Conservation (phyloP, 495 filamentous ascomycete species). For the Penicillium cinerascens region DNA sequence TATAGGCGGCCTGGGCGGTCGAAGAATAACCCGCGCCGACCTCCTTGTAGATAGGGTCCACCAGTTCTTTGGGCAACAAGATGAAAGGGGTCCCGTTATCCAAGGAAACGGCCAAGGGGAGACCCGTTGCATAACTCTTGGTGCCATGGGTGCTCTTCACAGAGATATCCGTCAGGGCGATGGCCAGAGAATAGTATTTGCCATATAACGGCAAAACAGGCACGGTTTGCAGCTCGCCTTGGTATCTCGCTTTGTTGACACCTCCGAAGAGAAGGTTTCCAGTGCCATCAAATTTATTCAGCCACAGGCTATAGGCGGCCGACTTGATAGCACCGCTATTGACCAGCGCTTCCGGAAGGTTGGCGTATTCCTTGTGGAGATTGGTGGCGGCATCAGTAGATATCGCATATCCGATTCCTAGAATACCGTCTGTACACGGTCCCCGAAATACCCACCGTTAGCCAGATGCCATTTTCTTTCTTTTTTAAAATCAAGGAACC, state of each 20-base stretch:
- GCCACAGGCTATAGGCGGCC: conserved; percentile 79
- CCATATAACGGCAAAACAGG: conserved; percentile 56
- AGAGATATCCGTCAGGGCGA: conserved; percentile 63
- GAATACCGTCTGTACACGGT: conserved; percentile 57
- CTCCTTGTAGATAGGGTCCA: conserved; percentile 54
- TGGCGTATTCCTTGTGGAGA: conserved; percentile 44
- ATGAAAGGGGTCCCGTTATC: conserved; percentile 76
- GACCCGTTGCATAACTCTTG: conserved; percentile 43
- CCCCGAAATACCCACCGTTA: too few relatives aligned
- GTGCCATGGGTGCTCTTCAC: conserved; percentile 31
- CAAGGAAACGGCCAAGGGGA: conserved; percentile 65
- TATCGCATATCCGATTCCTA: conserved; percentile 73
- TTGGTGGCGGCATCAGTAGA: conserved; percentile 44
- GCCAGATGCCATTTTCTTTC: too few relatives aligned
- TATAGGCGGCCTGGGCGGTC: conserved; percentile 39
- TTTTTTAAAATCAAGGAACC: neutral
- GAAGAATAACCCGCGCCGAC: conserved; percentile 59
- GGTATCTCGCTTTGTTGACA: conserved; percentile 73
- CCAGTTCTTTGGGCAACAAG: conserved; percentile 66
- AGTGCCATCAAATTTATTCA: conserved; percentile 72
- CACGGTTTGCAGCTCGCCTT: conserved; percentile 62
- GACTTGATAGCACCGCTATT: conserved; percentile 64
- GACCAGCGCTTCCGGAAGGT: conserved; percentile 71
- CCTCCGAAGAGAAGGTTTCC: conserved; percentile 86
- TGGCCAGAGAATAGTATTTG: conserved; percentile 63